Evolutionary conservation across 306 rosid species (phyloP).

Genomic region (Cucurbita moschata): DNA sequence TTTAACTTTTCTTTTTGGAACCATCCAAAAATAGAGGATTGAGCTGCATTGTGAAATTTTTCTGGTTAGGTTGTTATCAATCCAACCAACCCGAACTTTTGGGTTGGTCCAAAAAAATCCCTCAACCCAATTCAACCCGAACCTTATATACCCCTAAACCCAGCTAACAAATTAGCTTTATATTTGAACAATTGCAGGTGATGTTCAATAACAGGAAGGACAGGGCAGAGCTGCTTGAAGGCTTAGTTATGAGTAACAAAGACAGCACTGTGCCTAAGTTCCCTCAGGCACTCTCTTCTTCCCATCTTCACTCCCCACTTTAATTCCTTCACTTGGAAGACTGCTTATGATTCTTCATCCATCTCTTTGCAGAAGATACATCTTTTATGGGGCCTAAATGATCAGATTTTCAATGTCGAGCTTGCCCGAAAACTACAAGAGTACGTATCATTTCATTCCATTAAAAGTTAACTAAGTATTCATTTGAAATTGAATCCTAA

Average conservation of each 20-base stretch:
- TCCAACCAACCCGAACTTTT: no score
- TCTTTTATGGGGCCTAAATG: slow-evolving; percentile 84
- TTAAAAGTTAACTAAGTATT: no score
- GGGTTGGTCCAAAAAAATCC: no score
- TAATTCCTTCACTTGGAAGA: neutral
- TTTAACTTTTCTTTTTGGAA: no score
- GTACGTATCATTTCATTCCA: slow-evolving; percentile 15
- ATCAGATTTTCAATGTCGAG: slow-evolving; percentile 61
- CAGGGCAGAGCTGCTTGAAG: slow-evolving; percentile 61
- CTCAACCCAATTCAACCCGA: no score
- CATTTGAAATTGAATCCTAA: no score
- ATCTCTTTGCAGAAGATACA: slow-evolving; percentile 45
- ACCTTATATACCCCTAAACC: no score
- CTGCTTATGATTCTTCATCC: neutral
- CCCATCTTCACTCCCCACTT: neutral
- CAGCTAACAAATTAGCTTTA: no score
- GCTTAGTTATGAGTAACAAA: slow-evolving; percentile 34
- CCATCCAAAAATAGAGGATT: no score
- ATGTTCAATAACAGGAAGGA: slow-evolving; percentile 86
- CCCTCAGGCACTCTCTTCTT: slow-evolving; percentile 34
- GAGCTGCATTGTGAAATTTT: no score
- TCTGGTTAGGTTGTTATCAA: no score
- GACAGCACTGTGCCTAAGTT: slow-evolving; percentile 38
- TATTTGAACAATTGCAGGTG: slow-evolving; percentile 32
- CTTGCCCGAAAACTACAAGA: slow-evolving; percentile 60